phyloP scores from a whole-genome alignment of 768 basidiomycete species.

The Favolaschia claudopus region DNA sequence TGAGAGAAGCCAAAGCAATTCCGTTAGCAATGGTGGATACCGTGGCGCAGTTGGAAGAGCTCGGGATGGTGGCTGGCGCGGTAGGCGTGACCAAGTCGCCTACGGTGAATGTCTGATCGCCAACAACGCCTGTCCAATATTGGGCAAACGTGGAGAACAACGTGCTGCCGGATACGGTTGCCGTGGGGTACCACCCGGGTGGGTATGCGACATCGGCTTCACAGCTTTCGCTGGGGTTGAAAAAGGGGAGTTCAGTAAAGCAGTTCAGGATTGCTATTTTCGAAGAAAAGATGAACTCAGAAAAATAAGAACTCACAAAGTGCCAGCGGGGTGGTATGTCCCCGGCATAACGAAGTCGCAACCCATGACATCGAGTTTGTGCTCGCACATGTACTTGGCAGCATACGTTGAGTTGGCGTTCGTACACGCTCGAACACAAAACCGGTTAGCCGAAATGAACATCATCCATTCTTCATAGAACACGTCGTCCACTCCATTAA shows the following conservation, averaged over 20 bases:
- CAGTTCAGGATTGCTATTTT: no score
- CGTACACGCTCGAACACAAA: slow-evolving; percentile 52
- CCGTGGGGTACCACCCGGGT: slow-evolving; percentile 55
- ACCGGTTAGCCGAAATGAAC: slow-evolving; percentile 38
- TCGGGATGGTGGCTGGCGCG: slow-evolving; percentile 43
- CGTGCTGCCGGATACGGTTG: slow-evolving; percentile 44
- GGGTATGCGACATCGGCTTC: slow-evolving; percentile 56
- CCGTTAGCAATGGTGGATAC: slow-evolving; percentile 48
- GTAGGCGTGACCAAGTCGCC: slow-evolving; percentile 48
- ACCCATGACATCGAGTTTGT: slow-evolving; percentile 53
- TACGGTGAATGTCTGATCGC: slow-evolving; percentile 43
- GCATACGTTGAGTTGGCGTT: slow-evolving; percentile 51
- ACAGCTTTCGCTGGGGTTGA: slow-evolving; percentile 48
- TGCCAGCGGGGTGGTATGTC: slow-evolving; percentile 48
- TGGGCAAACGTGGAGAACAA: slow-evolving; percentile 54
- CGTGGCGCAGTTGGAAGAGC: slow-evolving; percentile 49
- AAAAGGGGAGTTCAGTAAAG: not conserved
- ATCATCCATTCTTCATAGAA: slow-evolving; percentile 53
- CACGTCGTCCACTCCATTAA: slow-evolving; percentile 37
- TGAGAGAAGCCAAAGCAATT: slow-evolving; percentile 34
- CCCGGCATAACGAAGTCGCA: slow-evolving; percentile 54
- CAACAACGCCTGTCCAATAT: slow-evolving; percentile 47
- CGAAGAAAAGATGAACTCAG: not conserved
- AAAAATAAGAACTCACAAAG: slow-evolving; percentile 41
- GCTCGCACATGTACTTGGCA: slow-evolving; percentile 52